Base-by-base conservation (phyloP, 2,329 filamentous ascomycete species). In the Pleurostoma richardsiae region DNA sequence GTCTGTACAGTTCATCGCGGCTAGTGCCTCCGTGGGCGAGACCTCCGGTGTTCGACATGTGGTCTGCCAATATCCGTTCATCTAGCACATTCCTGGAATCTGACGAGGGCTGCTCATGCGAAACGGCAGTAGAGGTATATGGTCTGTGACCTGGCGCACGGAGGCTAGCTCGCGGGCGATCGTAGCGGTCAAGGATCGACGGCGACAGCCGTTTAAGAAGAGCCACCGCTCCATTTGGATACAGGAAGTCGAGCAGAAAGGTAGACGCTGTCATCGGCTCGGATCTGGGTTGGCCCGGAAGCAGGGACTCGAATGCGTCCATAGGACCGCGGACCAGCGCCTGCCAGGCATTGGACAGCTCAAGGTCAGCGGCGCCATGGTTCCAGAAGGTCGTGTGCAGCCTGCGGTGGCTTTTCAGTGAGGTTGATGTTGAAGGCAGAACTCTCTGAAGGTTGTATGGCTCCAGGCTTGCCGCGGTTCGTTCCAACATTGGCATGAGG, bases 231-330 rank as follows among this genome's bases (percentile, higher is more conserved):
- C 69, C 70, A 31, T 56, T 69, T 4, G 77, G 77, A 44, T 80
- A 80, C 6, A 81, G 60, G 45, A 81, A 81, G 58, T 81, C 78
- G 58, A 82, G 71, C 42, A 77, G 61, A 46, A 79, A 73, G 6
- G 68, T 56, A 4, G 77, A 78, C 29, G 75, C 71, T 38, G 63
- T 62, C 46, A 76, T 55, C 3, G 60, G 58, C 51, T 61, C 54
- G 41, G 7, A 54, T 52, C 40, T 58, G 57, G 47, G 47, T 57
- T 49, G 46, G 45, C 52, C 43, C 53, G 48, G 42, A 54, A 54
- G 38, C 51, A 52, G 36, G 62, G 56, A 41, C 48, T 57, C 56
- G 42, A 51, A 47, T 29, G 55, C 48, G 50, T 56, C 58, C 46
- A 56, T 51, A 7, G 62, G 58, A 30, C 58, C 59, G 44, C 64